Evolutionary conservation across 495 filamentous ascomycete genomes (phyloP), one percentile per base, ranked within the genome.

Genomic region (Penicillium malachiteum): DNA sequence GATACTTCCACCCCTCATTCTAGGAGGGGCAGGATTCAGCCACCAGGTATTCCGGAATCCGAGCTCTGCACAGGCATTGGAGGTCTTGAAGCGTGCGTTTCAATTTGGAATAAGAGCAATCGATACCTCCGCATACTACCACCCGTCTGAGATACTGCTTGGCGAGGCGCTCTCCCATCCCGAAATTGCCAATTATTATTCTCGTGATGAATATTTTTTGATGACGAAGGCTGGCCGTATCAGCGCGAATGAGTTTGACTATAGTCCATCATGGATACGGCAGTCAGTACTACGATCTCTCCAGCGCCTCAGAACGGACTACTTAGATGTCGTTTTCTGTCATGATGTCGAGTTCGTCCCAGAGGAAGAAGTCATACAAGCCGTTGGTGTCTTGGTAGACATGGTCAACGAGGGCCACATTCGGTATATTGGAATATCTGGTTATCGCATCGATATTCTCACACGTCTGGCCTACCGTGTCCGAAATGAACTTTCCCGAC

Each of bases 41-140:
- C 76, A 79, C 57, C 91, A 93, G 66, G 90, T 91, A 67, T 86
- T 91, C 59, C 57, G 74, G 8, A 81, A 91, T 65, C 87, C 89
- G 1, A 82, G 77, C 55, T 66, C 76, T 16, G 77, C 92, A 26
- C 88, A 90, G 55, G 86, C 88, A 13, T 79, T 78, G 38, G 72
- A 77, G 47, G 87, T 96, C 41, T 82, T 96, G 34, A 75, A 85
- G 47, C 77, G 78, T 33, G 90, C 92, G 7, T 79, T 96, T 31
- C 71, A 81, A 39, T 78, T 84, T 18, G 89, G 88, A 50, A 76
- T 96, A 49, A 76, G 76, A 34, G 89, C 87, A 39, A 94, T 96
- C 74, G 91, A 96, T 74, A 96, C 91, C 1, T 91, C 87, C 3
- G 91, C 91, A 0, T 96, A 96, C 79, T 96, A 96, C 71, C 92